A percentile compares a stretch with the other conserved stretches of the same genome.
Evolutionary conservation across 441 rosid species (phyloP).

Genomic region (Croton laevigatus): DNA sequence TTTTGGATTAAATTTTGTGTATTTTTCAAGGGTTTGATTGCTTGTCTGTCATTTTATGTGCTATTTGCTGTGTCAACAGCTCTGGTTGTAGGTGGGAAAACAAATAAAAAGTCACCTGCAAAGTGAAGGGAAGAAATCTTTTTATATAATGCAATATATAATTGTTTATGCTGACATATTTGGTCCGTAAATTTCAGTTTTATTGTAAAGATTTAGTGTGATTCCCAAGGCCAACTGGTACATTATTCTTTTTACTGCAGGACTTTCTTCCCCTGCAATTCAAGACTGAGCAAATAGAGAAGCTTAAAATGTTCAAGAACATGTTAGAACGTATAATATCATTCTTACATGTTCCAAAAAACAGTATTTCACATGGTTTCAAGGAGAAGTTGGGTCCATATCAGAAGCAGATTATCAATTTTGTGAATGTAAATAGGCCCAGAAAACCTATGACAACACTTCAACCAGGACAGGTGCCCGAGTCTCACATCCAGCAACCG

Average conservation of each 20-base stretch:
- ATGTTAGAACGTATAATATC: constrained; percentile 66
- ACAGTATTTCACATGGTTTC: constrained; percentile 35
- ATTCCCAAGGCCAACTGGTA: constrained; percentile 5
- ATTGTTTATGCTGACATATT: too few relatives aligned
- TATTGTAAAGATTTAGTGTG: constrained; percentile 1
- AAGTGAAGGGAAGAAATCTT: background rate
- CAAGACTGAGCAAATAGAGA: constrained; percentile 75
- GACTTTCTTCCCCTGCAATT: constrained; percentile 72
- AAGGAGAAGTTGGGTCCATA: constrained; percentile 67
- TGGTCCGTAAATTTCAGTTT: background rate
- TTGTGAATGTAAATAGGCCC: constrained; percentile 54
- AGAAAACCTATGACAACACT: constrained; percentile 41
- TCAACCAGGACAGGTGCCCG: constrained; percentile 73
- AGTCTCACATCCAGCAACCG: constrained; percentile 58
- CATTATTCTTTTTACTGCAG: constrained; percentile 20
- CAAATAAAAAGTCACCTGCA: background rate
- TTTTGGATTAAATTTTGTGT: too few relatives aligned
- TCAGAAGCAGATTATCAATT: constrained; percentile 75
- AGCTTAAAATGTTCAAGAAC: constrained; percentile 51
- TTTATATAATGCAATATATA: too few relatives aligned
- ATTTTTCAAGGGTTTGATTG: too few relatives aligned
- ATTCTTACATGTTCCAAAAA: constrained; percentile 58
- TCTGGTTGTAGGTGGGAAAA: too few relatives aligned
- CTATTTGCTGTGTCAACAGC: too few relatives aligned
- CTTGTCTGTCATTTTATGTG: too few relatives aligned